These are phyloP conservation scores for Trametes villosa DNA, from an alignment of 768 basidiomycete species.

Conservation along the genomic window DNA sequence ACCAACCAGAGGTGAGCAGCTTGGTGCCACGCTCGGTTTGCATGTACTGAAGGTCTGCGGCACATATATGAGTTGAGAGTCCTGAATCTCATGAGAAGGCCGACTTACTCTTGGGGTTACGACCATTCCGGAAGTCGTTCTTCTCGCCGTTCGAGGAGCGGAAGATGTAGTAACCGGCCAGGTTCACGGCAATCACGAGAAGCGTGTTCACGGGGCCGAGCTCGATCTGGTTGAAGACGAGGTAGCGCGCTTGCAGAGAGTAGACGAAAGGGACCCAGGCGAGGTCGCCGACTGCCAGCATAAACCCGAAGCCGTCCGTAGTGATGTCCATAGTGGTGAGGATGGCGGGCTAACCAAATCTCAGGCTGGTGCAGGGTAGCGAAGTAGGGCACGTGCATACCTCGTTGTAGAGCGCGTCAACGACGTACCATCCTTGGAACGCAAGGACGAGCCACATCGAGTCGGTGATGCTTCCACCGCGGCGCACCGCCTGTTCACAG, in stretches of 20 bases:
- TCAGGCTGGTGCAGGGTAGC: background rate
- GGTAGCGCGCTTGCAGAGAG: conserved; percentile 90
- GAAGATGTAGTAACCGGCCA: conserved; percentile 90
- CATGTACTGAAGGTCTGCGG: conserved; percentile 74
- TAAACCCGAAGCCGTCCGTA: conserved; percentile 97
- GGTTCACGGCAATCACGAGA: conserved; percentile 65
- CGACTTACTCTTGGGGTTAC: conserved; percentile 88
- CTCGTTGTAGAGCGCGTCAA: conserved; percentile 90
- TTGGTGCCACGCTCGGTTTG: conserved; percentile 86
- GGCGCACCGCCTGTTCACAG: conserved; percentile 86
- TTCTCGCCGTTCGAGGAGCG: conserved; percentile 88
- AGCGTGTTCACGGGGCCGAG: conserved; percentile 64
- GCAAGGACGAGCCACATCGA: conserved; percentile 88
- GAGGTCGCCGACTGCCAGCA: conserved; percentile 93
- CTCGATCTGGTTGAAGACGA: conserved; percentile 86
- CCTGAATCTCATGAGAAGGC: background rate
- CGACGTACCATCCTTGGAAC: conserved; percentile 88
- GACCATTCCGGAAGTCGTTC: conserved; percentile 92
- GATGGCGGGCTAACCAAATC: conserved; percentile 65
- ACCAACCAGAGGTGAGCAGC: conserved; percentile 95
- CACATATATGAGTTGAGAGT: background rate
- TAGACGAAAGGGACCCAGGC: conserved; percentile 95
- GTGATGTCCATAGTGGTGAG: conserved; percentile 98
- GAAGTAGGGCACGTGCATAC: conserved; percentile 43
- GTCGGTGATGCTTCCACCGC: conserved; percentile 79